phyloP scores from a whole-genome alignment of 2,329 filamentous ascomycete species.

The Tolypocladium sp. region DNA sequence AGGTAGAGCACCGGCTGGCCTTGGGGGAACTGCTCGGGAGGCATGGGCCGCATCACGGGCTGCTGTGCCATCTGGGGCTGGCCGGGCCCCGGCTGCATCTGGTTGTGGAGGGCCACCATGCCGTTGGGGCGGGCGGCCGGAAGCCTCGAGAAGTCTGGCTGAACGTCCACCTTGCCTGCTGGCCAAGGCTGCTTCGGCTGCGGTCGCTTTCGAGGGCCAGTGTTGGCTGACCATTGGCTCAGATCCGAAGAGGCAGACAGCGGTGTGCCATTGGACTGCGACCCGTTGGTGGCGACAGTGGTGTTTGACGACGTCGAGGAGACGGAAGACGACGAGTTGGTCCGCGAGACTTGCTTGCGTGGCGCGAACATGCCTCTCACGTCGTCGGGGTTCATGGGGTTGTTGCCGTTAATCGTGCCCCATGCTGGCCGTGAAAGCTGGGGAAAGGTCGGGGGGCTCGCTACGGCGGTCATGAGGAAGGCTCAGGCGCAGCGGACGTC shows the following conservation, averaged over 20 bases:
- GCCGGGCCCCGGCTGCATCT: constrained; percentile 20
- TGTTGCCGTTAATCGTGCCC: constrained; percentile 48
- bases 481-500: constrained; percentile 10
- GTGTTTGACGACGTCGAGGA: constrained; percentile 55
- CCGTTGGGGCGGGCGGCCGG: constrained; percentile 34
- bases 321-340: constrained; percentile 85
- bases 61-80: constrained; percentile 31
- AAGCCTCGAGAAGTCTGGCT: constrained; percentile 37
- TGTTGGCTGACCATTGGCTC: constrained; percentile 40
- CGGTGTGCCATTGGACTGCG: constrained; percentile 52
- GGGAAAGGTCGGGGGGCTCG: constrained; percentile 53
- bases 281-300: constrained; percentile 52
- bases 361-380: constrained; percentile 81
- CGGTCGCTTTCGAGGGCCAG: constrained; percentile 40
- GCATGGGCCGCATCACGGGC: constrained; percentile 52
- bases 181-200: constrained; percentile 43
- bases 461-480: constrained; percentile 58
- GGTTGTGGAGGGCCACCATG: constrained; percentile 22
- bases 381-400: constrained; percentile 75
- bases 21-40: constrained; percentile 47
- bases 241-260: constrained; percentile 36
- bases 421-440: constrained; percentile 58
- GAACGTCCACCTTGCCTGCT: constrained; percentile 35
- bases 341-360: constrained; percentile 76
- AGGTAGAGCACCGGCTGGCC: constrained; percentile 75